Percentiles rank a stretch among this genome's conserved stretches.
phyloP scores from a whole-genome alignment of 139 green algal species.

The Chlamydomonas sp. region DNA sequence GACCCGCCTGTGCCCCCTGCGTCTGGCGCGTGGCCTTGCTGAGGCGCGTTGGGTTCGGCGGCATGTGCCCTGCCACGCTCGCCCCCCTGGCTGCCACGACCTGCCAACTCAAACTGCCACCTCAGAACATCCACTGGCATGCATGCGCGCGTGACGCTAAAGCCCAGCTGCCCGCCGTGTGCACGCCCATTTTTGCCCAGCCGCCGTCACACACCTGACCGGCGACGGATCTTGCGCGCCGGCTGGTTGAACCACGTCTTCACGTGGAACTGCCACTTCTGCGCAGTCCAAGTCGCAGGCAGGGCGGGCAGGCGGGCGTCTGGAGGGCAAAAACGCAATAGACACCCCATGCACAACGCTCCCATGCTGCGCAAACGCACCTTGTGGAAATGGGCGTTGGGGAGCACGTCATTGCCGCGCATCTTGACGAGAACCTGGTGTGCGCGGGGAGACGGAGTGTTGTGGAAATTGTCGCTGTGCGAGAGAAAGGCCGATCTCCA shows the following conservation, averaged over 20 bases:
- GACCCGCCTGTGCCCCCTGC: too few relatives aligned
- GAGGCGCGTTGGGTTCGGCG: not conserved
- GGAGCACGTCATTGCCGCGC: slow-evolving; percentile 85
- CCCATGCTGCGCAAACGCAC: slow-evolving; percentile 40
- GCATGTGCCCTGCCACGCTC: not conserved
- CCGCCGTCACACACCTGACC: slow-evolving; percentile 54
- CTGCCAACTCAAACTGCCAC: not conserved
- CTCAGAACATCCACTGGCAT: too few relatives aligned
- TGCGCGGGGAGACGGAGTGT: too few relatives aligned
- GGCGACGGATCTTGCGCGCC: slow-evolving; percentile 81
- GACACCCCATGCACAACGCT: slow-evolving; percentile 29
- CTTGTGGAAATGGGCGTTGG: slow-evolving; percentile 93
- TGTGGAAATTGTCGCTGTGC: too few relatives aligned
- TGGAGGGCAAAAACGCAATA: slow-evolving; percentile 2
- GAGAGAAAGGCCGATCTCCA: too few relatives aligned
- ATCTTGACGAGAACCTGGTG: too few relatives aligned
- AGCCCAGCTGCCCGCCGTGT: not conserved
- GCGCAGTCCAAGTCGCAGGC: slow-evolving; percentile 27
- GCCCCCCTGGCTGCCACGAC: not conserved
- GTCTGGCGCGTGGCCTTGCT: too few relatives aligned
- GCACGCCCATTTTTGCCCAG: not conserved
- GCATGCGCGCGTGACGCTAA: not conserved
- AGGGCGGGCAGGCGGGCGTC: slow-evolving; percentile 42
- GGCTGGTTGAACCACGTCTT: slow-evolving; percentile 99
- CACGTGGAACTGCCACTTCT: slow-evolving; percentile 78